Conservation (phyloP, 768 basidiomycete species). For the Leccinum rimulosum region DNA sequence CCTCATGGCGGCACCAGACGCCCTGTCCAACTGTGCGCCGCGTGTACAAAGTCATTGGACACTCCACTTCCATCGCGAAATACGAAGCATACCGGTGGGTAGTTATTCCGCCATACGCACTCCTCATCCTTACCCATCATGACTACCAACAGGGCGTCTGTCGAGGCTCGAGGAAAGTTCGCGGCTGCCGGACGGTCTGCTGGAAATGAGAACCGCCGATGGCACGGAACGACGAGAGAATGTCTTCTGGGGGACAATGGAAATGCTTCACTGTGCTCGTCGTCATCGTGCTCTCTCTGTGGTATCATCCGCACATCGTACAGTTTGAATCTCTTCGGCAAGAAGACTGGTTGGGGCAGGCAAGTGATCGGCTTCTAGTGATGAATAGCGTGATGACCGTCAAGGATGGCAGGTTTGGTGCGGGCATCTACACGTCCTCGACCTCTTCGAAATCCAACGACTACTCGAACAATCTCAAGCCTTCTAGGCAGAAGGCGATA, state of each 20-base stretch:
- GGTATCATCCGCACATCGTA: slow-evolving; percentile 63
- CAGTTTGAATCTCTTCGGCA: slow-evolving; percentile 59
- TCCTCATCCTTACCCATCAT: slow-evolving; percentile 1
- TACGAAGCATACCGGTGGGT: slow-evolving; percentile 63
- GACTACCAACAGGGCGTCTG: slow-evolving; percentile 39
- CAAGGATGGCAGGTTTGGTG: slow-evolving; percentile 50
- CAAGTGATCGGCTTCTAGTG: slow-evolving; percentile 21
- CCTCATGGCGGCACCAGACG: slow-evolving; percentile 65
- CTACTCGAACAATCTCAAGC: slow-evolving; percentile 59
- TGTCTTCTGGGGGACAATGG: slow-evolving; percentile 67
- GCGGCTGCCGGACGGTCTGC: slow-evolving; percentile 48
- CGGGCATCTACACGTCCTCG: slow-evolving; percentile 72
- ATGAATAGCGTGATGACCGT: slow-evolving; percentile 4
- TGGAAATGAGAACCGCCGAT: slow-evolving; percentile 72
- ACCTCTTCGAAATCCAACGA: slow-evolving; percentile 81
- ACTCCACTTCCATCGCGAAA: slow-evolving; percentile 46
- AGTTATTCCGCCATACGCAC: background rate
- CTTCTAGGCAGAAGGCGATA: slow-evolving; percentile 58
- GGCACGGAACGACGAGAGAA: slow-evolving; percentile 69
- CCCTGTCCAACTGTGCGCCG: slow-evolving; percentile 55
- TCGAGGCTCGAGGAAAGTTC: slow-evolving; percentile 63
- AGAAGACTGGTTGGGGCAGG: slow-evolving; percentile 75
- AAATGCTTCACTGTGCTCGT: slow-evolving; percentile 48
- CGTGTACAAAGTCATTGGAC: slow-evolving; percentile 62
- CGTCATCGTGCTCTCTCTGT: slow-evolving; percentile 58